Evolutionary conservation across 768 basidiomycete genomes (phyloP).

Genomic region (Leccinum longicurvipes): DNA sequence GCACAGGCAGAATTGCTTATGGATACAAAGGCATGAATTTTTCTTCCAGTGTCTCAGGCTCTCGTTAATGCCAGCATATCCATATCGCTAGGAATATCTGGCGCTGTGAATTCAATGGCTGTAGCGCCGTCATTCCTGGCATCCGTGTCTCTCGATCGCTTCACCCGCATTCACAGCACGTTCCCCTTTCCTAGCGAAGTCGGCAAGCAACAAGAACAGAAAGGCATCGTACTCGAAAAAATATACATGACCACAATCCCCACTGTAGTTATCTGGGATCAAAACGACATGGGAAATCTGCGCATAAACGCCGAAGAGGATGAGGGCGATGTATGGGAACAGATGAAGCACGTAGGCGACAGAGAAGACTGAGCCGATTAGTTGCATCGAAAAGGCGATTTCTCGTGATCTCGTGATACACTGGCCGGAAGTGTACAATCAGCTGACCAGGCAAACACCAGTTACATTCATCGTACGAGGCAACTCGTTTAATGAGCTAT

Average conservation of each 20-base stretch:
- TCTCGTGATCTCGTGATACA: neutral
- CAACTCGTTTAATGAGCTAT: constrained; percentile 45
- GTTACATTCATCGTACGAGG: neutral
- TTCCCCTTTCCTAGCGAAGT: constrained; percentile 46
- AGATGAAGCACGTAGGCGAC: constrained; percentile 53
- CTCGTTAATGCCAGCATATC: neutral
- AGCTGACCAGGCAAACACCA: neutral
- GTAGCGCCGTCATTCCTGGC: constrained; percentile 50
- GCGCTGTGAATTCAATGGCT: constrained; percentile 64
- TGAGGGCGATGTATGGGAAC: constrained; percentile 67
- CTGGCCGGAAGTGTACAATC: neutral
- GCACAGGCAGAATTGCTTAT: constrained; percentile 62
- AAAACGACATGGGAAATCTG: constrained; percentile 21
- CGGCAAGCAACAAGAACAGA: constrained; percentile 51
- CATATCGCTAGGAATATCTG: constrained; percentile 55
- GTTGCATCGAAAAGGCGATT: neutral
- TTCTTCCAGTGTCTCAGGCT: neutral
- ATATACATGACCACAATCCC: constrained; percentile 60
- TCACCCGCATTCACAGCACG: constrained; percentile 64
- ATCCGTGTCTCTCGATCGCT: constrained; percentile 68
- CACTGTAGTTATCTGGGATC: constrained; percentile 64
- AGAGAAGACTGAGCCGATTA: constrained; percentile 25
- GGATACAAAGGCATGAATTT: constrained; percentile 59
- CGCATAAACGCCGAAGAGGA: constrained; percentile 27
- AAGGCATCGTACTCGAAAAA: constrained; percentile 62